Base-by-base conservation (phyloP, 148 eudicot species). In the Vaccinium vitisidaea region DNA sequence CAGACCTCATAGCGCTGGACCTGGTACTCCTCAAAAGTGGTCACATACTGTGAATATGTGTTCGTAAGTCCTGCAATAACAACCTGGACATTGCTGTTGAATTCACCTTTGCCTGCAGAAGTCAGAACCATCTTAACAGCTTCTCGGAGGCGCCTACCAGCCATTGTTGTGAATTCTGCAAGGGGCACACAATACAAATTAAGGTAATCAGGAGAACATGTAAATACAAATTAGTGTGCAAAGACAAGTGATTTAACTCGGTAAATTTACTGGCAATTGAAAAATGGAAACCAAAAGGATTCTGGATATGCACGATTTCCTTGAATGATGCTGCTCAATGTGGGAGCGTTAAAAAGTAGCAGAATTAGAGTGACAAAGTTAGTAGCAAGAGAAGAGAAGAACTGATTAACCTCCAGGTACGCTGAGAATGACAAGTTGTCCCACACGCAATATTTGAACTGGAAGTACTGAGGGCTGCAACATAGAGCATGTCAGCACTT, bases 101-200 rank as follows among this genome's bases (percentile, higher is more conserved):
- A 94, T 83, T 90, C 93, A 80, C 87, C 89, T 79, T 83, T 77
- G 63, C 88, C 77, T 58, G 83, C 89, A 84, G 86, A 90, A 7
- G 85, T 88, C 18, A 96, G 91, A 39, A 88, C 95, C 18, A 82
- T 81, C 91, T 84, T 92, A 77, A 97, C 94, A 77, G 99, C 99
- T 90, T 95, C 99, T 78, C 99, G 92, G 52, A 97, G 96, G 79
- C 98, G 94, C 88, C 99, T 93, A 78, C 99, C 99, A 87, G 99
- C 96, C 99, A 97, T 97, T 56, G 99, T 94, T 56, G 99, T 92
- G 93, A 95, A 95, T 81, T 95, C 98, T 95, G 88, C 69, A 78
- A 84, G 58, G 36, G 23, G 67, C 18, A 55, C 15, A 39, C 55
- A 14, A 8, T 53, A 80, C 27, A 18, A 80, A 48, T n/a, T 25